These are phyloP conservation scores for Graphilbum fragrans DNA, from an alignment of 2,329 filamentous ascomycete species.

Conservation along the genomic window DNA sequence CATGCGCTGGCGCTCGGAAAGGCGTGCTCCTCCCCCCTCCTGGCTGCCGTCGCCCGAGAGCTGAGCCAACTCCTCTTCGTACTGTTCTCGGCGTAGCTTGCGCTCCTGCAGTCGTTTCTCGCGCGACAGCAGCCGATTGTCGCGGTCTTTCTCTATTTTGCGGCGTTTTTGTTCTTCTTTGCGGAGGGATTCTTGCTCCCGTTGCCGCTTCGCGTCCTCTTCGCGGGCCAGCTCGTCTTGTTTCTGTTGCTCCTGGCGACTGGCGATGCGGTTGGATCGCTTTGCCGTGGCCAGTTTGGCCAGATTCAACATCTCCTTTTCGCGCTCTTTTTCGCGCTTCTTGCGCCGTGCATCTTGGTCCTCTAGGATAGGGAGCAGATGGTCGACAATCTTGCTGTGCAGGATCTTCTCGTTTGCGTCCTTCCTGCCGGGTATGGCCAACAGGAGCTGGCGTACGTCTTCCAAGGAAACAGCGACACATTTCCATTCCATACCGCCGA, in stretches of 20 bases:
- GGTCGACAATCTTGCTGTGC: conserved; percentile 56
- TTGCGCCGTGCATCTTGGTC: conserved; percentile 66
- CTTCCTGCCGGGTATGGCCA: conserved; percentile 59
- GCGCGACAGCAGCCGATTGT: conserved; percentile 68
- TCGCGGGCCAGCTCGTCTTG: conserved; percentile 60
- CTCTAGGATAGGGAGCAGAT: conserved; percentile 76
- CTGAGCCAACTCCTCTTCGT: conserved; percentile 72
- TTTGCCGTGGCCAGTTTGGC: conserved; percentile 91
- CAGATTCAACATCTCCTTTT: conserved; percentile 69
- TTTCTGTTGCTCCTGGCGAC: conserved; percentile 66
- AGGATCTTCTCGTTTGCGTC: conserved; percentile 79
- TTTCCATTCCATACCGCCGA: conserved; percentile 78
- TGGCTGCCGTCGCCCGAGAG: conserved; percentile 61
- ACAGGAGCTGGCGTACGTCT: conserved; percentile 63
- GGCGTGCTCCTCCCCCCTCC: conserved; percentile 35
- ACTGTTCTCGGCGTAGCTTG: conserved; percentile 67
- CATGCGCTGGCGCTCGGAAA: conserved; percentile 71
- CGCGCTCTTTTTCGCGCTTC: conserved; percentile 51
- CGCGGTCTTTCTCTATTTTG: conserved; percentile 58
- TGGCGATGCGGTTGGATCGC: conserved; percentile 78
- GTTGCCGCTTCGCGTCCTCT: conserved; percentile 18
- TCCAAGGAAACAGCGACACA: conserved; percentile 73
- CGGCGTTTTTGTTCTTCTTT: conserved; percentile 52
- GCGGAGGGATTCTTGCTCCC: conserved; percentile 52
- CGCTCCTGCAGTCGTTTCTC: conserved; percentile 80